These are phyloP conservation scores for Calcarisporium arbuscula DNA, from an alignment of 2,329 filamentous ascomycete genomes.

Conservation along the genomic window DNA sequence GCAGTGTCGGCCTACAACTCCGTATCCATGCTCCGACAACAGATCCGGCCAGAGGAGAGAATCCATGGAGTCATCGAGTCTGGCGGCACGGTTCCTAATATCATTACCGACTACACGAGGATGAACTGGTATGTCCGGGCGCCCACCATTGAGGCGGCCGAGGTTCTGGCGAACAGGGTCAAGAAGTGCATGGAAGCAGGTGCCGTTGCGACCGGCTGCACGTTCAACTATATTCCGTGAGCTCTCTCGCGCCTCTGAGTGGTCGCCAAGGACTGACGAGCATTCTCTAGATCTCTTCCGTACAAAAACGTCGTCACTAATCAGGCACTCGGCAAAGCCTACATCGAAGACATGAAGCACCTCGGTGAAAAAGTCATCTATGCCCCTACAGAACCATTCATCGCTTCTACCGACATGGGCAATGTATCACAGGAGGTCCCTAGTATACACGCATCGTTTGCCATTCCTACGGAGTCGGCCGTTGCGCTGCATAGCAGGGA, in stretches of 20 bases:
- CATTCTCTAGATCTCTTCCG: slow-evolving; percentile 20
- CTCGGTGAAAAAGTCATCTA: slow-evolving; percentile 29
- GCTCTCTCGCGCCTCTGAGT: slow-evolving; percentile 5
- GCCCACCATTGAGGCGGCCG: slow-evolving; percentile 22
- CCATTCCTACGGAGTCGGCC: slow-evolving; percentile 29
- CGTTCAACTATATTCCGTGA: slow-evolving; percentile 27
- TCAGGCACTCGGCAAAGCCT: slow-evolving; percentile 34
- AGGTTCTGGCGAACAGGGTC: slow-evolving; percentile 23
- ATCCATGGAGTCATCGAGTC: slow-evolving; percentile 30
- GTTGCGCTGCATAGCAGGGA: slow-evolving; percentile 31
- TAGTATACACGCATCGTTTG: slow-evolving; percentile 41
- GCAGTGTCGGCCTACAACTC: slow-evolving; percentile 27
- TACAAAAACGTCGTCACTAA: slow-evolving; percentile 42
- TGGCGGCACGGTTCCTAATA: slow-evolving; percentile 30
- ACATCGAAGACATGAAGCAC: slow-evolving; percentile 35
- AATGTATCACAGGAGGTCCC: slow-evolving; percentile 43
- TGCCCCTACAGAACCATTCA: slow-evolving; percentile 28
- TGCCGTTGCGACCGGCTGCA: slow-evolving; percentile 27
- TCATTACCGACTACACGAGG: slow-evolving; percentile 31
- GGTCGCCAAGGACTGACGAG: not conserved
- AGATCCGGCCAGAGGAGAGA: slow-evolving; percentile 28
- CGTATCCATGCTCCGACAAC: slow-evolving; percentile 30
- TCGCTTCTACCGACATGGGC: slow-evolving; percentile 43
- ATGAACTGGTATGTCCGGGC: slow-evolving; percentile 34
- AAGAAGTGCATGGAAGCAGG: slow-evolving; percentile 29